A percentile compares a stretch with the other conserved stretches of the same genome.
Conservation (phyloP, 805 yeast species). For the Yarrowia yakushimensis region DNA sequence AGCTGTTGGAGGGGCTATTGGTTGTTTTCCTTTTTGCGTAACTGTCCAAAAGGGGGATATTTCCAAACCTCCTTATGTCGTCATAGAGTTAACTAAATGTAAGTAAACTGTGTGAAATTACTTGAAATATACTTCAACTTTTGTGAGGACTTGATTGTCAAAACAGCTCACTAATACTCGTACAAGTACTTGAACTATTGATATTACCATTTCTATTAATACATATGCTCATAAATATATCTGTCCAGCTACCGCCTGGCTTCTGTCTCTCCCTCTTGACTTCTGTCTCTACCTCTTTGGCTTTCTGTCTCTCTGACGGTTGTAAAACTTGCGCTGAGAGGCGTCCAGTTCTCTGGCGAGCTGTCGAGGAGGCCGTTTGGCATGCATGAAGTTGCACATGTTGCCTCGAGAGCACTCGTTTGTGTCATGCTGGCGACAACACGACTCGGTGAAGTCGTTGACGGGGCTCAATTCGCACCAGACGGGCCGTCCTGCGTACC, state of each 20-base stretch:
- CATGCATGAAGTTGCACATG: slow-evolving; percentile 84
- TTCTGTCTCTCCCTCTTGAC: no score
- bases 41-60: no score
- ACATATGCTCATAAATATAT: slow-evolving; percentile 7
- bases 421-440: slow-evolving; percentile 68
- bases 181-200: no score
- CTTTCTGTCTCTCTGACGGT: slow-evolving; percentile 1
- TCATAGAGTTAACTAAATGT: no score
- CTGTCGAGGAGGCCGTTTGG: slow-evolving; percentile 51
- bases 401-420: slow-evolving; percentile 72
- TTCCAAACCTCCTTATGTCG: no score
- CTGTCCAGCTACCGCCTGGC: no score
- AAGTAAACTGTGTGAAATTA: no score
- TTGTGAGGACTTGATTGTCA: no score
- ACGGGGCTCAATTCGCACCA: slow-evolving; percentile 79
- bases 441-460: slow-evolving; percentile 61
- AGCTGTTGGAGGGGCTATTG: neutral
- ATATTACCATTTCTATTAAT: no score
- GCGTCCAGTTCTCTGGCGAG: slow-evolving; percentile 44
- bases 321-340: slow-evolving; percentile 38
- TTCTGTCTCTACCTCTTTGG: neutral
- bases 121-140: no score
- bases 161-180: no score
- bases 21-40: no score
- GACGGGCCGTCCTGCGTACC: slow-evolving; percentile 79